Evolutionary conservation across 2,329 filamentous ascomycete species (phyloP).

Genomic region (Colletotrichum magnum): DNA sequence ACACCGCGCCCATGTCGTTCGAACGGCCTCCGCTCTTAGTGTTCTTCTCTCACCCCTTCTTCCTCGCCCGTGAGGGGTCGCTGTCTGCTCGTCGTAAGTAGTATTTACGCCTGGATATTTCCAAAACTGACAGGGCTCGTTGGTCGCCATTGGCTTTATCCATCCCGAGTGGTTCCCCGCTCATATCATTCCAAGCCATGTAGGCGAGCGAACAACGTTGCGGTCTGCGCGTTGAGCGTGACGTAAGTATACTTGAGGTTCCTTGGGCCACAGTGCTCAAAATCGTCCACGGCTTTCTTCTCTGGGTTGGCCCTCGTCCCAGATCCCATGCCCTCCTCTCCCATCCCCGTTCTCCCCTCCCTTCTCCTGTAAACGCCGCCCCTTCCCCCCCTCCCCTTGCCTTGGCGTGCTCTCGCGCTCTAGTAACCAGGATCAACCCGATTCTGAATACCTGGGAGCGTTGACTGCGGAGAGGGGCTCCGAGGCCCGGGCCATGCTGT

Average conservation of each 20-base stretch:
- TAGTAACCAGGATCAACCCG: slow-evolving; percentile 36
- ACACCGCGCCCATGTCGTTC: too few species aligned
- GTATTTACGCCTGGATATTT: too few species aligned
- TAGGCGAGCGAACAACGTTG: slow-evolving; percentile 9
- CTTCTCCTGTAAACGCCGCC: neutral
- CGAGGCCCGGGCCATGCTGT: slow-evolving; percentile 21
- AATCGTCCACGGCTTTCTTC: slow-evolving; percentile 19
- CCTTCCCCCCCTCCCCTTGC: slow-evolving; percentile 9
- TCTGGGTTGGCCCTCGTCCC: slow-evolving; percentile 1
- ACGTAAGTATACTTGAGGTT: slow-evolving; percentile 31
- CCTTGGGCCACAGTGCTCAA: slow-evolving; percentile 35
- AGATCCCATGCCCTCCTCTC: slow-evolving; percentile 5
- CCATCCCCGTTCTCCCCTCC: neutral
- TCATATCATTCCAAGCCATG: neutral
- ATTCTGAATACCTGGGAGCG: slow-evolving; percentile 27
- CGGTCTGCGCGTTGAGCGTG: slow-evolving; percentile 5
- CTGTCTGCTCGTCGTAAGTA: neutral
- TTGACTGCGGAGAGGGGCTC: slow-evolving; percentile 37
- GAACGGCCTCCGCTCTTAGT: too few species aligned
- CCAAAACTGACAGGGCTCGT: too few species aligned
- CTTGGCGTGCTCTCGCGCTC: slow-evolving; percentile 20
- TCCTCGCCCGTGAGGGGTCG: neutral
- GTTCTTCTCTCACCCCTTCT: neutral
- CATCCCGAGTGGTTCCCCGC: neutral
- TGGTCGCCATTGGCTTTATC: neutral